Evolutionary conservation across 2,329 filamentous ascomycete genomes (phyloP).

Genomic region (Ophiostoma tasmaniense): DNA sequence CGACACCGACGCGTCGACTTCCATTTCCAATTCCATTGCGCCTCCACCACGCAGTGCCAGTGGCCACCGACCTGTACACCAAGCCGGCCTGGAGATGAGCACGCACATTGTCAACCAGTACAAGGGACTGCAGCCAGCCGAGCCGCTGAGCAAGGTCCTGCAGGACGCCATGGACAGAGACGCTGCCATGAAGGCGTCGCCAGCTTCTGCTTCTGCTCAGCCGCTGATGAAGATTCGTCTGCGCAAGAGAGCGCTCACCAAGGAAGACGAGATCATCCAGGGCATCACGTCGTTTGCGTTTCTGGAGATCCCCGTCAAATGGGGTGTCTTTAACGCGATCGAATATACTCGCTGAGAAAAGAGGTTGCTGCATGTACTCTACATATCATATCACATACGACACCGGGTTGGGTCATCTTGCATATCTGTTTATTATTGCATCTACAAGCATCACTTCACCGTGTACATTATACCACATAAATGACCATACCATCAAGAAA

Average conservation of each 20-base stretch:
- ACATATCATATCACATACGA: background rate
- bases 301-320: constrained; percentile 8
- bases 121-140: constrained; percentile 17
- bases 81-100: constrained; percentile 4
- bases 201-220: background rate
- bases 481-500: background rate
- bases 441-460: background rate
- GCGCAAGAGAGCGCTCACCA: constrained; percentile 1
- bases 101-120: constrained; percentile 14
- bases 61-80: background rate
- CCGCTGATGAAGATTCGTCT: constrained; percentile 16
- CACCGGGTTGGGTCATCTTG: background rate
- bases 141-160: constrained; percentile 17
- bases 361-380: background rate
- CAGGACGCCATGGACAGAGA: constrained; percentile 18
- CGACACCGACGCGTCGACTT: background rate
- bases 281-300: background rate
- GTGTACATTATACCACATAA: background rate
- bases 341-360: background rate
- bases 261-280: background rate
- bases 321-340: background rate
- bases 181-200: constrained; percentile 12
- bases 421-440: background rate
- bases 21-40: background rate
- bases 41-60: background rate